Base-by-base conservation (phyloP, 2,329 filamentous ascomycete species). In the Cadophora malorum region DNA sequence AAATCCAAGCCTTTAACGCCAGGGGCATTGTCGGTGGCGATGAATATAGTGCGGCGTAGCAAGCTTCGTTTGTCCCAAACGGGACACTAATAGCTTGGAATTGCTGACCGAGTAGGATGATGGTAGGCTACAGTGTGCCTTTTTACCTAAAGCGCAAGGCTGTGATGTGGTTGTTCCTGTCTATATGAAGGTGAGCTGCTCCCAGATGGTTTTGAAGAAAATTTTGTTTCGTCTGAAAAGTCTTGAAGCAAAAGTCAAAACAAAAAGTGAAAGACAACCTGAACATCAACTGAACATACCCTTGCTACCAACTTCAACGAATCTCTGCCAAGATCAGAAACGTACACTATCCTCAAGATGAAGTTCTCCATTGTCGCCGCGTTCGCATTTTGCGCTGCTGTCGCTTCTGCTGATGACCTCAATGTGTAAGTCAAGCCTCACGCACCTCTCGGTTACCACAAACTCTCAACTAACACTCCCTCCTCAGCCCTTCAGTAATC, bases 401-500 rank as follows among this genome's bases (percentile, higher is more conserved):
- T 64, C 35, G 58, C 58, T 14, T 64, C 66, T 19, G 64, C 65
- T 62, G 66, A 58, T 25, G 61, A 67, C 14, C 63, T 74, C 6
- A 58, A 73, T 38, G 68, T 74, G 70, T 74, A 73, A 67, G 71
- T 69, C 8, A 28, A 3, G 10, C 21, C 21, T 5, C 19, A n/a
- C 1, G 3, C 21, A 14, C 14, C 7, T 12, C 35, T 28, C 21
- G 1, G n/a, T 19, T 9, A 28, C 8, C 14, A 55, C 14, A 19
- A n/a, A 7, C 3, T 28, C 12, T n/a, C 25, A 10, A 35, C 25
- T 56, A 8, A 55, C 35, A 50, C 6, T 33, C 55, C n/a, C 33
- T 12, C n/a, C 21, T 16, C 53, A 74, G 73, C 28, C 58, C 16
- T 14, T 71, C 72, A 9, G 66, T 73, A 4, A 73, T 74, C 45